These are phyloP conservation scores for Tulasnella sp. DNA, from an alignment of 768 basidiomycete species.

Conservation along the genomic window DNA sequence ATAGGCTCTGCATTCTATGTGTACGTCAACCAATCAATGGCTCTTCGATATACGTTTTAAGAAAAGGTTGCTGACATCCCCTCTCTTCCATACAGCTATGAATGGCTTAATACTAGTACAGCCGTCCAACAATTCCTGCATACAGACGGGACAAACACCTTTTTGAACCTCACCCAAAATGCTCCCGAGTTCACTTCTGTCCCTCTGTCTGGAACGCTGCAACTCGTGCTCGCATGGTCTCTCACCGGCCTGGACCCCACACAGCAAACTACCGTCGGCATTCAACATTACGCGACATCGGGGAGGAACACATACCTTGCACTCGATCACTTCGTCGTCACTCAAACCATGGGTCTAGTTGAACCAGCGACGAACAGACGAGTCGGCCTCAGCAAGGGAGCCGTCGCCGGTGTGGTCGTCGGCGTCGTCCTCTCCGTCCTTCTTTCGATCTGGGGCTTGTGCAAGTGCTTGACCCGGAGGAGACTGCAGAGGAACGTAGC, in stretches of 20 bases:
- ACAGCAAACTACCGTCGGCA: constrained; percentile 5
- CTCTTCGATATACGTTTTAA: background rate
- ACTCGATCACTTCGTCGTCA: constrained; percentile 7
- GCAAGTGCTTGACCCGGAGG: background rate
- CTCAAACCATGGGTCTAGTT: background rate
- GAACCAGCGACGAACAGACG: background rate
- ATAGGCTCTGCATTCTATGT: background rate
- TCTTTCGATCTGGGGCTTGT: background rate
- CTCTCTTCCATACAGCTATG: background rate
- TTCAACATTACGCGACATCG: background rate
- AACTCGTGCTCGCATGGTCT: constrained; percentile 1
- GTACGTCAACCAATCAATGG: background rate
- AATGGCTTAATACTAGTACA: constrained; percentile 8
- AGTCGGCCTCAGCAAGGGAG: background rate
- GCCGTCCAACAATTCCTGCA: background rate
- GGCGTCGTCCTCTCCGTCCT: background rate
- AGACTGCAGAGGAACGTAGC: background rate
- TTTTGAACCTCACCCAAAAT: background rate
- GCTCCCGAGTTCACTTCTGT: background rate
- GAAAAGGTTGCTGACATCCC: background rate
- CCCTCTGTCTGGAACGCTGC: background rate
- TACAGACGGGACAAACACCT: background rate
- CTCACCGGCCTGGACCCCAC: constrained; percentile 1
- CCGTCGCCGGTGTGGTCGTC: constrained; percentile 8
- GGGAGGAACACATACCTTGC: background rate